Evolutionary conservation across 164 flowering plant species (phyloP).

Genomic region (Magnolia changhungtana): DNA sequence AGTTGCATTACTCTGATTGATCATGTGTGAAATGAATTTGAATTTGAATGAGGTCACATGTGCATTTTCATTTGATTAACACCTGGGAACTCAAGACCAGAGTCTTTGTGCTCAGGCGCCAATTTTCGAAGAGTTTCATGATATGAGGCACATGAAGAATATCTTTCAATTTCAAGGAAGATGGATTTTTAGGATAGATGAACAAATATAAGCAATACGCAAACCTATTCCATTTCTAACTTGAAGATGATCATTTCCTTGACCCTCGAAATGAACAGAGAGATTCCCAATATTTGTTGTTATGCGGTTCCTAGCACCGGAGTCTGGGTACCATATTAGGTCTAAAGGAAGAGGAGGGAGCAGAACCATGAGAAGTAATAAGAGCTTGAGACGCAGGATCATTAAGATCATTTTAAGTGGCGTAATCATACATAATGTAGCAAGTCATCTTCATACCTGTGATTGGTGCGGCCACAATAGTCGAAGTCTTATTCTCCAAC

Average conservation of each 20-base stretch:
- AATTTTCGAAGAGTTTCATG: no score
- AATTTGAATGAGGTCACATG: no score
- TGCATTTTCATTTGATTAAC: no score
- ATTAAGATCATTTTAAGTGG: neutral
- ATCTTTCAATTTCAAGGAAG: neutral
- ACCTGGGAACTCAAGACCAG: no score
- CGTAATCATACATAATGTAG: neutral
- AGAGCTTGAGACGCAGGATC: neutral
- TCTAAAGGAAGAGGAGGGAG: neutral
- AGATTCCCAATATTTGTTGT: neutral
- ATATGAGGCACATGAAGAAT: constrained; percentile 4
- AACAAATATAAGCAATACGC: neutral
- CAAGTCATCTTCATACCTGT: neutral
- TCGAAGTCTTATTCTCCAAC: no score
- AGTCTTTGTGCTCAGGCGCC: no score
- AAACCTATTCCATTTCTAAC: neutral
- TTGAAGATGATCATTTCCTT: neutral
- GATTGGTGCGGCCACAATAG: neutral
- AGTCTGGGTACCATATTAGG: neutral
- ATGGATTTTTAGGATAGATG: neutral
- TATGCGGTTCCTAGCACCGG: neutral
- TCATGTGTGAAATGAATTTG: no score
- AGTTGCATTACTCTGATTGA: no score
- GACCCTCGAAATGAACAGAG: neutral
- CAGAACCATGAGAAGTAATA: neutral